Evolutionary conservation across 2,329 filamentous ascomycete genomes (phyloP).

Genomic region (Neurospora crassa): DNA sequence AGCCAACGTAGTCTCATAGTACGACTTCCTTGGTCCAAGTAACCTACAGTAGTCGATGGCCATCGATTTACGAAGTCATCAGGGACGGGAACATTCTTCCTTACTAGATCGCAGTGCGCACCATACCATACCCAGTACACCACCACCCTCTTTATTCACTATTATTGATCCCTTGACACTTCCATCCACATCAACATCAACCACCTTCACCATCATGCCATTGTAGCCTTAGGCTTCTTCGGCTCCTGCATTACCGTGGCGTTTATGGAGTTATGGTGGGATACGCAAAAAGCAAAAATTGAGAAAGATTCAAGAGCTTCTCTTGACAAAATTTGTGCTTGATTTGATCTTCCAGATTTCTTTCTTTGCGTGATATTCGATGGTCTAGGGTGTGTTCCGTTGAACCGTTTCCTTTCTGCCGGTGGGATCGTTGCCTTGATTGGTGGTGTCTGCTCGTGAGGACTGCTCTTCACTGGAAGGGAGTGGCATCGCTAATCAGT

Average conservation of each 20-base stretch:
- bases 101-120: not conserved
- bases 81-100: not conserved
- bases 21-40: not conserved
- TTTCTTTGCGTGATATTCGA: not conserved
- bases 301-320: not conserved
- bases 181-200: not conserved
- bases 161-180: not conserved
- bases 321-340: not conserved
- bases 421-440: not conserved
- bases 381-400: not conserved
- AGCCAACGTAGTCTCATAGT: not conserved
- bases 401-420: not conserved
- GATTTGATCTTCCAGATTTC: not conserved
- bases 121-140: not conserved
- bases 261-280: slow-evolving; percentile 3
- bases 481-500: not conserved
- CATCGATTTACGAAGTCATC: not conserved
- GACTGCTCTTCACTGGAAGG: not conserved
- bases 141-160: not conserved
- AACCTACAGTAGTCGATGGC: not conserved
- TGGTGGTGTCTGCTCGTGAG: not conserved
- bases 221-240: not conserved
- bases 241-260: slow-evolving; percentile 4
- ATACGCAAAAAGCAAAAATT: not conserved
- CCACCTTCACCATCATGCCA: not conserved